These are phyloP conservation scores for Backusella morwellensis DNA, from an alignment of 192 early-diverging fungal genomes.

Conservation along the genomic window DNA sequence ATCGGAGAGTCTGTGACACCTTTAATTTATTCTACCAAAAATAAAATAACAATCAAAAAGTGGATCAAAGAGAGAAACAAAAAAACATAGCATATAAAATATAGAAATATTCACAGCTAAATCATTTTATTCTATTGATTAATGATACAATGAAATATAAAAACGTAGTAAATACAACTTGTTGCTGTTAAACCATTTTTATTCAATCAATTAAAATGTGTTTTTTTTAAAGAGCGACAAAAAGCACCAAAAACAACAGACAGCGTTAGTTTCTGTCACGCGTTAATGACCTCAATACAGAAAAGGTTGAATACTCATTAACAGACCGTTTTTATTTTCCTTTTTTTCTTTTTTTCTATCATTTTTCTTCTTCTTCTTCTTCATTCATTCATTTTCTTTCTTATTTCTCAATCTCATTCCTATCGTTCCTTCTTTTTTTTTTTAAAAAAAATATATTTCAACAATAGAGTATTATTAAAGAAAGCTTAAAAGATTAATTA, in stretches of 20 bases:
- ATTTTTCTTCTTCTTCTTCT: background rate
- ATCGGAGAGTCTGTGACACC: conserved; percentile 4
- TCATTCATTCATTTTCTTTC: background rate
- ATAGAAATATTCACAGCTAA: background rate
- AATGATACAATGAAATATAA: background rate
- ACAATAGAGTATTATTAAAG: background rate
- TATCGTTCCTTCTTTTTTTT: background rate
- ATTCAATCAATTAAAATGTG: conserved; percentile 1
- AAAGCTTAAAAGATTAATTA: background rate
- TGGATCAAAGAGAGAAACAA: background rate
- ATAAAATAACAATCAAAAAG: background rate
- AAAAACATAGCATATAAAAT: background rate
- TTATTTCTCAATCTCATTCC: background rate
- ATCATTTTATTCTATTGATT: background rate
- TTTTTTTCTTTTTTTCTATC: background rate
- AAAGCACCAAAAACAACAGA: background rate
- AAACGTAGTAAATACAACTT: background rate
- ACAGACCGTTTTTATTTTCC: background rate
- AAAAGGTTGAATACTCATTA: background rate
- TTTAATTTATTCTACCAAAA: conserved; percentile 3
- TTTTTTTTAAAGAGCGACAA: background rate
- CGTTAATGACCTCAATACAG: conserved; percentile 4
- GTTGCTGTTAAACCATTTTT: background rate
- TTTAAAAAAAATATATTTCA: background rate
- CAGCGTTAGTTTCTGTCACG: background rate